These are phyloP conservation scores for Reticulascus tulasneorum DNA, from an alignment of 2,329 filamentous ascomycete genomes.

Conservation along the genomic window DNA sequence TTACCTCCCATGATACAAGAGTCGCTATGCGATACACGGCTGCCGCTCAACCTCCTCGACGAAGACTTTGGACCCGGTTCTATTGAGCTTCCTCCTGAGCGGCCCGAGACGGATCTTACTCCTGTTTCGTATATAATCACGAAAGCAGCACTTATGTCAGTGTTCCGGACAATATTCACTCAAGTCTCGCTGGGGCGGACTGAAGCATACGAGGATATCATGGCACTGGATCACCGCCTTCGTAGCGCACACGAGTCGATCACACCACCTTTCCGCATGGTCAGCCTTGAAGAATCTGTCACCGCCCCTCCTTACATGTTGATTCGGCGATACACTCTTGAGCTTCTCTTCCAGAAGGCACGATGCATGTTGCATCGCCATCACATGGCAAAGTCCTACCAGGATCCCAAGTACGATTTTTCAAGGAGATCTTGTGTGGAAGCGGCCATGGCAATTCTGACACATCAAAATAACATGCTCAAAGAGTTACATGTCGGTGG, in stretches of 20 bases:
- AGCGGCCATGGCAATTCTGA: conserved; percentile 38
- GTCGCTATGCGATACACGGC: conserved; percentile 34
- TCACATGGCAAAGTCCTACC: conserved; percentile 24
- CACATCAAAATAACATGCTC: conserved; percentile 38
- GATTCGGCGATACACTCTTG: conserved; percentile 32
- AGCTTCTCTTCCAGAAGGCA: conserved; percentile 33
- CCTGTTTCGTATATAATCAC: conserved; percentile 19
- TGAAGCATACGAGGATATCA: conserved; percentile 30
- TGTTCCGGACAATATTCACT: conserved; percentile 19
- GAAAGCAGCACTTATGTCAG: conserved; percentile 19
- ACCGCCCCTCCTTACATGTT: conserved; percentile 30
- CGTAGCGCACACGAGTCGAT: conserved; percentile 26
- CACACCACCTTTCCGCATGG: conserved; percentile 27
- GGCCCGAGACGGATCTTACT: conserved; percentile 24
- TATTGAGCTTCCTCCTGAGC: conserved; percentile 28
- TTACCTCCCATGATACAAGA: conserved; percentile 37
- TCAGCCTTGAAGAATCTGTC: conserved; percentile 19
- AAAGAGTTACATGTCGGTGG: conserved; percentile 33
- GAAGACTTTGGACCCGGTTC: conserved; percentile 33
- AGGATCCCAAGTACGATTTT: conserved; percentile 28
- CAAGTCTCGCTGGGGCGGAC: conserved; percentile 2
- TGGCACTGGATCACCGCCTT: conserved; percentile 30
- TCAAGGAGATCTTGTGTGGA: conserved; percentile 39
- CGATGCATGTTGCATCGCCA: conserved; percentile 36
- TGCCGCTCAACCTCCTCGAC: conserved; percentile 39